Percentiles rank a stretch among this genome's conserved stretches.
phyloP scores from a whole-genome alignment of 2,329 filamentous ascomycete genomes.

The Alternaria brassicicola region DNA sequence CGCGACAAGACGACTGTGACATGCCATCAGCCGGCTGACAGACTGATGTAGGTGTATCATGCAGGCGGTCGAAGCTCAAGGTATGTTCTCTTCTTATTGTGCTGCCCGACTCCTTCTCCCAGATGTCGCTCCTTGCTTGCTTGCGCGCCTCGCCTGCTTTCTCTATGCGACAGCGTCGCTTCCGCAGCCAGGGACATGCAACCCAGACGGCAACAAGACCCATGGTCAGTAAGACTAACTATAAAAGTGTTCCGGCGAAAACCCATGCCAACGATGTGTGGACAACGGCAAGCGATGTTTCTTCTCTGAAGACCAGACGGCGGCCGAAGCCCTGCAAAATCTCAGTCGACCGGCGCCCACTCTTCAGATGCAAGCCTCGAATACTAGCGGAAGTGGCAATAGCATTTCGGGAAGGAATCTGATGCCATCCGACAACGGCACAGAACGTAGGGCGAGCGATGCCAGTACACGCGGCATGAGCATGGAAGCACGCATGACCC shows the following conservation, averaged over 20 bases:
- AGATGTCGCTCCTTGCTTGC: not conserved
- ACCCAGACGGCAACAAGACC: not conserved
- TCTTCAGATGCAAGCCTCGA: slow-evolving; percentile 19
- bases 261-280: slow-evolving; percentile 44
- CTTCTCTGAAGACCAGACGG: slow-evolving; percentile 48
- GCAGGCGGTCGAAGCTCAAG: slow-evolving; percentile 46
- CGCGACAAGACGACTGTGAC: not conserved
- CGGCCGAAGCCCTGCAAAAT: slow-evolving; percentile 46
- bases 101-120: not conserved
- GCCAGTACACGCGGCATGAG: slow-evolving; percentile 33
- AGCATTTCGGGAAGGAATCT: slow-evolving; percentile 23
- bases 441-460: slow-evolving; percentile 36
- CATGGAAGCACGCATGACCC: slow-evolving; percentile 45
- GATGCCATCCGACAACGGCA: slow-evolving; percentile 27
- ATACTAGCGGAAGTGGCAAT: slow-evolving; percentile 16
- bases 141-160: not conserved
- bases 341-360: slow-evolving; percentile 42
- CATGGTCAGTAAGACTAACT: not conserved
- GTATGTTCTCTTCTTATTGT: slow-evolving; percentile 17
- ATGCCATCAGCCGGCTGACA: slow-evolving; percentile 19
- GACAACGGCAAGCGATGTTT: slow-evolving; percentile 46
- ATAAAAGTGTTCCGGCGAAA: slow-evolving; percentile 43
- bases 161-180: not conserved
- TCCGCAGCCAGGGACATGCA: not conserved
- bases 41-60: slow-evolving; percentile 37